Percentiles rank a stretch among this genome's conserved stretches.
Evolutionary conservation across 225 moss, liverwort and hornwort species (phyloP).

Genomic region (Polytrichum commune): DNA sequence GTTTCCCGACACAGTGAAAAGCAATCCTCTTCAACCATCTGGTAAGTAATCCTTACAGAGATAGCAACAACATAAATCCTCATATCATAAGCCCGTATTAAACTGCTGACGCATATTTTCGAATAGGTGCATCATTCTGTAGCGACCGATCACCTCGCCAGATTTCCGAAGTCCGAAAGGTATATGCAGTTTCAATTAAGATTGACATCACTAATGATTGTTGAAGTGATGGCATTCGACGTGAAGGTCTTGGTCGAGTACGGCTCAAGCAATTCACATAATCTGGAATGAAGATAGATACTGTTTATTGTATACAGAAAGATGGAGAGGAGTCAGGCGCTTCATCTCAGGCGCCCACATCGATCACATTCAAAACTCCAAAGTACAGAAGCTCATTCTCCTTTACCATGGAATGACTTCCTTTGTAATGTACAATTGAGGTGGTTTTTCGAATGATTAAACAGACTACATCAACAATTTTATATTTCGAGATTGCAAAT

Average conservation of each 20-base stretch:
- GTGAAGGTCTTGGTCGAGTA: no score
- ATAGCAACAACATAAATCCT: not conserved
- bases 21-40: constrained; percentile 6
- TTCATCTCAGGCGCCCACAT: constrained; percentile 1
- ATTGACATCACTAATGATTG: no score
- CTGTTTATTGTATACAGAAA: not conserved
- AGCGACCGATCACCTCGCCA: not conserved
- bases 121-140: not conserved
- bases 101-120: not conserved
- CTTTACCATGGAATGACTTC: not conserved
- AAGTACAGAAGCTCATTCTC: not conserved
- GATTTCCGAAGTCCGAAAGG: no score
- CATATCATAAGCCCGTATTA: not conserved
- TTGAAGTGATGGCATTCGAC: no score
- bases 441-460: not conserved
- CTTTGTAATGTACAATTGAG: no score
- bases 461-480: not conserved
- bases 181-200: no score
- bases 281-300: not conserved
- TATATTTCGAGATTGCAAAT: not conserved
- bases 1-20: constrained; percentile 1
- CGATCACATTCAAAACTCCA: not conserved
- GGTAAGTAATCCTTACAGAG: not conserved
- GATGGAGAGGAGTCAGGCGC: constrained; percentile 3
- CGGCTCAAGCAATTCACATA: no score